phyloP scores from a whole-genome alignment of 305 asterid species.

The Fraxinus sp. region DNA sequence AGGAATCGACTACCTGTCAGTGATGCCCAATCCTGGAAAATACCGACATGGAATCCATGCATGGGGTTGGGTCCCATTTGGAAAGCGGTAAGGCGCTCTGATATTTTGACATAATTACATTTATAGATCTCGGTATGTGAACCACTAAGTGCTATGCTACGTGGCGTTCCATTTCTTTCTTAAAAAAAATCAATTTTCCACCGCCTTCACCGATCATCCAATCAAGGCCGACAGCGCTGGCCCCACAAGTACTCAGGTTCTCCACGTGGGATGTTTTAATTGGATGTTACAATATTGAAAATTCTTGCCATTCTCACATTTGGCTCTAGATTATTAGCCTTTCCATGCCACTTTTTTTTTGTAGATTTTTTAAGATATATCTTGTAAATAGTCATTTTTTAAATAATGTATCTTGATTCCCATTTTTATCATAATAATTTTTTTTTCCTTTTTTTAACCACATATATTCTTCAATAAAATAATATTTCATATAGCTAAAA shows the following conservation, averaged over 20 bases:
- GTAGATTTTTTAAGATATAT: no score
- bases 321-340: background rate
- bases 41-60: background rate
- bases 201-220: background rate
- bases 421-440: no score
- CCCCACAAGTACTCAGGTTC: background rate
- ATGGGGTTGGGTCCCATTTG: conserved; percentile 15
- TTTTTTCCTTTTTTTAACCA: no score
- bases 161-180: background rate
- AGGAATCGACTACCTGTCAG: conserved; percentile 28
- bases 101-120: background rate
- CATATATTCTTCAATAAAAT: no score
- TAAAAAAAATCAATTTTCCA: background rate
- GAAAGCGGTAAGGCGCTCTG: background rate
- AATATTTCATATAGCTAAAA: no score
- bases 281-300: background rate
- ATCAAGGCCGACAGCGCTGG: background rate
- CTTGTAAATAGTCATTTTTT: no score
- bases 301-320: no score
- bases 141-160: background rate
- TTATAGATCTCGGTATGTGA: background rate
- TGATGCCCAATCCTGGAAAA: background rate
- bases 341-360: no score
- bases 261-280: background rate
- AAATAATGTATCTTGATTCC: no score